Base-by-base conservation (phyloP, 345 rosid genomes). In the Schrenkiella parvula region DNA sequence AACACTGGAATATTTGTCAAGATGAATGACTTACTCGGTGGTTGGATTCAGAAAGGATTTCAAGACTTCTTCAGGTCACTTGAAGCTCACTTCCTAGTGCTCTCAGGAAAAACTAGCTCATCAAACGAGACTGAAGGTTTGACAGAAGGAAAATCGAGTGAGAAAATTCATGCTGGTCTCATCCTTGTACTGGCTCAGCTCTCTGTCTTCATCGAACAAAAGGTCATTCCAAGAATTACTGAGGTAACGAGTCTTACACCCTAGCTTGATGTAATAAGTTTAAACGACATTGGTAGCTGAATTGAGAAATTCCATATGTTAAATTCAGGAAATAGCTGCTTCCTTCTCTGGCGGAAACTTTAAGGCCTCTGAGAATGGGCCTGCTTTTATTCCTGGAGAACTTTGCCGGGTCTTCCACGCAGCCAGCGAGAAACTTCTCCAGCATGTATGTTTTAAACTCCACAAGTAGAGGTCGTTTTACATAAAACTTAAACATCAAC, bases 31-130 rank as follows among this genome's bases (percentile, higher is more conserved):
- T 79, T 73, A 29, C 80, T 88, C 68, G 60, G 80, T 68, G 87
- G 81, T 72, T 95, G 88, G 88, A 86, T 92, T 76, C 97, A 86
- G 87, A 96, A 86, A 85, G 99, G 97, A 64, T 95, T 92, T 82
- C 95, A 95, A 72, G 84, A 82, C 65, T 92, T 95, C 83, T 91
- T 95, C 72, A 80, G 80, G 82, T 79, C 83, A 72, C 88, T 95
- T 71, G 86, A 90, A 67, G 79, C 74, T 64, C 80, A 65, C 53
- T 87, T 95, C 78, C 82, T 85, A 68, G 56, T 74, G 60, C 90
- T 95, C 56, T 95, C 98, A 28, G 96, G 93, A 51, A 89, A 80
- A 83, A 87, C 80, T 68, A 89, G 78, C 71, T 77, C 79, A 53
- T 72, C 78, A 39, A 72, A 78, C 79, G 82, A 77, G 48, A 86